Evolutionary conservation across 495 filamentous ascomycete genomes (phyloP).

Genomic region (Penicillium psychrofluorescens): DNA sequence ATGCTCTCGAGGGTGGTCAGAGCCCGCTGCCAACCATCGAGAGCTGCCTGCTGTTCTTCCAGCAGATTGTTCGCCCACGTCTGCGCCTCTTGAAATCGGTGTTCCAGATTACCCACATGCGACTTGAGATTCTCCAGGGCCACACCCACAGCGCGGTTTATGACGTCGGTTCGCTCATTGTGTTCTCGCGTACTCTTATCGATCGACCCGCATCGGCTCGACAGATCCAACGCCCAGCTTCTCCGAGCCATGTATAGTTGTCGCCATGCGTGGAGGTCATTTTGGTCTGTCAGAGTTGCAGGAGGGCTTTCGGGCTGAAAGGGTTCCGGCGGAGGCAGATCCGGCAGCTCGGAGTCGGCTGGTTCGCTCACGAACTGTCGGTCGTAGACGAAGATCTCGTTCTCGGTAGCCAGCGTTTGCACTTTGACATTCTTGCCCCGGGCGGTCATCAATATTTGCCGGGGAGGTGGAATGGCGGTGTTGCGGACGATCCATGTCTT

Average conservation of each 20-base stretch:
- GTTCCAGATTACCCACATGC: slow-evolving; percentile 65
- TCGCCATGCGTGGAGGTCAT: slow-evolving; percentile 74
- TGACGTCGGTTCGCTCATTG: slow-evolving; percentile 60
- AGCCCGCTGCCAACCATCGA: slow-evolving; percentile 62
- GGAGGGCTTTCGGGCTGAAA: slow-evolving; percentile 56
- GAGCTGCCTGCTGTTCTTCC: slow-evolving; percentile 59
- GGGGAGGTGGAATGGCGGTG: slow-evolving; percentile 56
- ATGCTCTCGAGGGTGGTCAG: slow-evolving; percentile 56
- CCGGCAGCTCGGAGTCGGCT: slow-evolving; percentile 41
- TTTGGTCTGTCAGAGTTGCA: slow-evolving; percentile 64
- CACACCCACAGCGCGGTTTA: slow-evolving; percentile 65
- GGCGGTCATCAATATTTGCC: slow-evolving; percentile 78
- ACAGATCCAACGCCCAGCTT: slow-evolving; percentile 65
- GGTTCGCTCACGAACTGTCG: slow-evolving; percentile 49
- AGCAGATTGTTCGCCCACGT: slow-evolving; percentile 63
- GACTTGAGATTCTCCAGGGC: slow-evolving; percentile 75
- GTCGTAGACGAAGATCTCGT: slow-evolving; percentile 84
- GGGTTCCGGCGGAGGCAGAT: slow-evolving; percentile 49
- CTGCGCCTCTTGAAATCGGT: slow-evolving; percentile 65
- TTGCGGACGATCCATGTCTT: slow-evolving; percentile 61
- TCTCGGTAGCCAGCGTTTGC: slow-evolving; percentile 70
- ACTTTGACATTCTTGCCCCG: slow-evolving; percentile 72
- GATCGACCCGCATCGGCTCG: slow-evolving; percentile 54
- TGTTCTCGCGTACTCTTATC: slow-evolving; percentile 44
- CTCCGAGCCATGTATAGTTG: slow-evolving; percentile 66